Conservation (phyloP, 495 filamentous ascomycete species). For the Parmelia sp. region DNA sequence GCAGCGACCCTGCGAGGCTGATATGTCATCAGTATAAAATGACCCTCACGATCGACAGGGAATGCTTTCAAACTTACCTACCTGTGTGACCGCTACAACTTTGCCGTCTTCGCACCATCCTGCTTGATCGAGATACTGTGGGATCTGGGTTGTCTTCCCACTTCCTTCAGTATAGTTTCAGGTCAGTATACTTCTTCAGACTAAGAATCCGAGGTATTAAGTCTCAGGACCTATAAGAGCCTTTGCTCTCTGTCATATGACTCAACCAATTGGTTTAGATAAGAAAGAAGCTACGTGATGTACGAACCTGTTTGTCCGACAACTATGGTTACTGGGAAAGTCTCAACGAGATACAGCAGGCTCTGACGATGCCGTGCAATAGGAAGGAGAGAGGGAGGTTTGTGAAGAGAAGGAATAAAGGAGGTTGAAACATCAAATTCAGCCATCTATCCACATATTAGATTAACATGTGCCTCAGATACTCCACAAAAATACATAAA, state of each 20-base stretch:
- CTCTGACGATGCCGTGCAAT: conserved; percentile 68
- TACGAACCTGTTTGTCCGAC: conserved; percentile 65
- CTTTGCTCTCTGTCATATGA: neutral
- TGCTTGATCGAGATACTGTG: conserved; percentile 79
- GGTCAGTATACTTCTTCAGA: neutral
- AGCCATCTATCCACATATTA: neutral
- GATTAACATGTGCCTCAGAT: neutral
- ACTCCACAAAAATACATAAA: neutral
- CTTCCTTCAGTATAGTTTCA: conserved; percentile 38
- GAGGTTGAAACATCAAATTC: conserved; percentile 48
- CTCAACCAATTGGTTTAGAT: neutral
- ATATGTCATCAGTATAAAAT: conserved; percentile 5
- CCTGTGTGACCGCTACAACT: conserved; percentile 84
- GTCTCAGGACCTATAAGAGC: neutral
- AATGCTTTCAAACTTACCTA: conserved; percentile 36
- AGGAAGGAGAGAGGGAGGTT: conserved; percentile 66
- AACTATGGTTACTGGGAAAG: conserved; percentile 73
- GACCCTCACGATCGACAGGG: neutral
- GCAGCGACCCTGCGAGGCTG: conserved; percentile 95
- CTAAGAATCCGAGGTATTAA: neutral
- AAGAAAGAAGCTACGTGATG: neutral
- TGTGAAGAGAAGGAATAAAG: conserved; percentile 73
- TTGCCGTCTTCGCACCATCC: conserved; percentile 87
- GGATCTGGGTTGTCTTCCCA: conserved; percentile 85
- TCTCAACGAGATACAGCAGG: conserved; percentile 72